Base-by-base conservation (phyloP, 2,329 filamentous ascomycete species). In the Verticillium nonalfalfae region DNA sequence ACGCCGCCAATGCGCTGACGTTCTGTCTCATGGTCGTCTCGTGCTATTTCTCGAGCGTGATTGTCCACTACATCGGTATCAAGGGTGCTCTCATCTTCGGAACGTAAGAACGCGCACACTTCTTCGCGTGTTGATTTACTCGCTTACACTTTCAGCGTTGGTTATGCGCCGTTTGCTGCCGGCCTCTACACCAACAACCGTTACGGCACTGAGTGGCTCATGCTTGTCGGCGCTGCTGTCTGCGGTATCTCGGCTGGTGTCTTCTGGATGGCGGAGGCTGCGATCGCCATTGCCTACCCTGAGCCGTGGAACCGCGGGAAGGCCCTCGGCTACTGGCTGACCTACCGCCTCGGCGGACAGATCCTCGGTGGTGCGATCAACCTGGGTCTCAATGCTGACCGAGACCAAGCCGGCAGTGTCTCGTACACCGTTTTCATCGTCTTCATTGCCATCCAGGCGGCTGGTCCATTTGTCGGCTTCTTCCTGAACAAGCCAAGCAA, bases 201-300 rank as follows among this genome's bases (percentile, higher is more conserved):
- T 0, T 91, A 82, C 67, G 87, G 86, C 1, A 85, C 75, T 0
- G 82, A 87, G 65, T 92, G 89, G 89, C 80, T 91, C 10, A 81
- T 87, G 0, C 78, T 91, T 0, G 72, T 91, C 9, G 89, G 88
- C 0, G 87, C 87, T 0, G 87, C 87, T 0, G 76, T 89, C 0
- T 91, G 89, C 64, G 89, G 89, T 18, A 79, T 90, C 36, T 87
- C 85, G 0, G 89, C 89, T 0, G 89, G 89, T 0, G 78, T 91
- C 0, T 91, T 91, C 72, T 92, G 89, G 89, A 87, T 87, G 79
- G 85, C 88, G 0, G 89, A 92, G 73, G 87, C 87, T 0, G 88
- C 89, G 0, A 90, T 92, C 61, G 88, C 88, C 0, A 83, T 91
- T 21, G 81, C 85, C 0, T 92, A 92, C 65, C 88, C 89, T 0